Percentiles rank a stretch among this genome's conserved stretches.
Evolutionary conservation across 192 early-diverging fungal genomes (phyloP).

Genomic region (Chytriomyces sp.): DNA sequence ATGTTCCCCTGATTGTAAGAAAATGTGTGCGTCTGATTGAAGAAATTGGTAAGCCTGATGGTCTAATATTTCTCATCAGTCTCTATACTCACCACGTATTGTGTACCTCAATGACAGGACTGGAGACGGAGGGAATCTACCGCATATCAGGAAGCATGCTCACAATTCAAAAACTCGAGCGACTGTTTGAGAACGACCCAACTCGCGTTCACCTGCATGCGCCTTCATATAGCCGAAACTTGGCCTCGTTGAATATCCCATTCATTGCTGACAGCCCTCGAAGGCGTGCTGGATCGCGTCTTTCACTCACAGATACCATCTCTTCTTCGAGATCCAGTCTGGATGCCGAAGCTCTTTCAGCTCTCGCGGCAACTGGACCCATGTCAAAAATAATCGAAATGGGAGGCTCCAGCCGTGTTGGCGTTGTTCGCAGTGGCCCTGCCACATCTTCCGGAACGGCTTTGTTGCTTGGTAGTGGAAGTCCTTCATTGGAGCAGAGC

Average conservation of each 20-base stretch:
- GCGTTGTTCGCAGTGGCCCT: background rate
- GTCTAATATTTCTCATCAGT: conserved; percentile 1
- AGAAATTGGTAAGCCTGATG: conserved; percentile 47
- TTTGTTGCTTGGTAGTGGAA: conserved; percentile 24
- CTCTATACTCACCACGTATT: background rate
- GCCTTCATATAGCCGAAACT: conserved; percentile 31
- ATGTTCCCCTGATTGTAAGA: conserved; percentile 50
- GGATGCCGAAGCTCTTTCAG: conserved; percentile 18
- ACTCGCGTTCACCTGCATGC: conserved; percentile 45
- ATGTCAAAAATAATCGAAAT: conserved; percentile 29
- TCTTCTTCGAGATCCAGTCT: conserved; percentile 39
- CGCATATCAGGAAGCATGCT: conserved; percentile 54
- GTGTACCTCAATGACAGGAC: conserved; percentile 18
- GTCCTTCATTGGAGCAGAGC: conserved; percentile 21
- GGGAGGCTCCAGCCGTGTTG: background rate
- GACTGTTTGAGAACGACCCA: conserved; percentile 49
- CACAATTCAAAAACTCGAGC: conserved; percentile 47
- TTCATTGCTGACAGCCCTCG: conserved; percentile 29
- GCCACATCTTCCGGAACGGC: conserved; percentile 12
- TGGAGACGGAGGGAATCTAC: conserved; percentile 59
- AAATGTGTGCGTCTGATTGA: conserved; percentile 59
- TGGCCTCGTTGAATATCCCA: conserved; percentile 35
- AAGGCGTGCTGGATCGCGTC: conserved; percentile 39
- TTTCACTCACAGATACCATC: conserved; percentile 51
- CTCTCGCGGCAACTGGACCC: conserved; percentile 1